A percentile compares a stretch with the other conserved stretches of the same genome.
Evolutionary conservation across 129 eudicot genomes (phyloP).

Genomic region (Scalesia atractyloides): DNA sequence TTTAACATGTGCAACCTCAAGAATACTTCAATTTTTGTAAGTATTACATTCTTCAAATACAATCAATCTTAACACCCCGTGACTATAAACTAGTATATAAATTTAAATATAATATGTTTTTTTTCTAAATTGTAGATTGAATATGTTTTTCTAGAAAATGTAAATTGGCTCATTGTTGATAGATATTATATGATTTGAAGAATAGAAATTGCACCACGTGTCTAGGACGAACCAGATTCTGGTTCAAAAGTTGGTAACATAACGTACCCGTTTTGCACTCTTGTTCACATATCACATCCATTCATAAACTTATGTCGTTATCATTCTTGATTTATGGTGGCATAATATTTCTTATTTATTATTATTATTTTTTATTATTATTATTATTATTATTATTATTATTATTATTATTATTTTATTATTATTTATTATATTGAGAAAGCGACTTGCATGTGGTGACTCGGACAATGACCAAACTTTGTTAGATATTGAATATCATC

Average conservation of each 20-base stretch:
- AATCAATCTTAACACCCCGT: no score
- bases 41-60: no score
- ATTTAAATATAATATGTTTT: no score
- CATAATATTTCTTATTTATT: not conserved
- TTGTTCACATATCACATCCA: constrained; percentile 4
- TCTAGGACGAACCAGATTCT: not conserved
- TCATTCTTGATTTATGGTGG: not conserved
- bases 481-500: constrained; percentile 5
- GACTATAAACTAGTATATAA: no score
- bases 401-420: not conserved
- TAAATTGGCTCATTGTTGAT: no score
- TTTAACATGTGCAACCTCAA: no score
- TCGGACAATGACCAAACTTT: constrained; percentile 20
- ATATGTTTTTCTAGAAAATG: no score
- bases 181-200: not conserved
- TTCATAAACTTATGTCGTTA: constrained; percentile 3
- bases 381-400: not conserved
- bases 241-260: constrained; percentile 8
- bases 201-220: not conserved
- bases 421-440: constrained; percentile 15
- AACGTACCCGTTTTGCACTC: not conserved
- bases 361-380: not conserved
- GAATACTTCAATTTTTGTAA: no score
- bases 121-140: no score
- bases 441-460: constrained; percentile 21